phyloP scores from a whole-genome alignment of 176 grass and related monocot species.

The Triticum dicoccoides region DNA sequence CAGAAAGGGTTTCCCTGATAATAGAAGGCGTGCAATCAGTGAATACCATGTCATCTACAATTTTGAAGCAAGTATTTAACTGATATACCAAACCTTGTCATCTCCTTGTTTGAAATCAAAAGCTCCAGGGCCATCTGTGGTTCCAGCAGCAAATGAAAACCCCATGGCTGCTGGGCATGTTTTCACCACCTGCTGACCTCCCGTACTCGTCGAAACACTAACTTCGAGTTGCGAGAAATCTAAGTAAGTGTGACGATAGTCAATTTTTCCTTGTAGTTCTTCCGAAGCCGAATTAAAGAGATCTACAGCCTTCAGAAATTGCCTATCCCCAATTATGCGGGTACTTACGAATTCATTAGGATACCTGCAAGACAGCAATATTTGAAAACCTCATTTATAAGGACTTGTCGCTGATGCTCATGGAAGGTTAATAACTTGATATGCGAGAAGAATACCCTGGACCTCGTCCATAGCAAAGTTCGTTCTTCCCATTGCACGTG shows the following conservation, averaged over 20 bases:
- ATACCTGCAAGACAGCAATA: conserved; percentile 60
- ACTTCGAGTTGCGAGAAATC: conserved; percentile 89
- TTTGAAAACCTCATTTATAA: background rate
- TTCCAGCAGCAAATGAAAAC: conserved; percentile 91
- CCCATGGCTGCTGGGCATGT: conserved; percentile 95
- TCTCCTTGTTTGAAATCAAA: conserved; percentile 96
- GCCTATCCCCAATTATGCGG: conserved; percentile 76
- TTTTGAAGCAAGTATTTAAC: conserved; percentile 25
- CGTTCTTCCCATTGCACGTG: conserved; percentile 96
- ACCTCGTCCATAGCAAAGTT: conserved; percentile 92
- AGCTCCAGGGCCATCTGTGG: conserved; percentile 90
- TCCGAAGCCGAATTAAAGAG: conserved; percentile 82
- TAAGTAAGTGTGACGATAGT: conserved; percentile 75
- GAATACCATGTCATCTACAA: conserved; percentile 12
- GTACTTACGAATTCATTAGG: conserved; percentile 98
- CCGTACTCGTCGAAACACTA: conserved; percentile 45
- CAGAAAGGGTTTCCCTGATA: conserved; percentile 95
- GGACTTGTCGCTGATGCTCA: background rate
- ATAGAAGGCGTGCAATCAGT: conserved; percentile 17
- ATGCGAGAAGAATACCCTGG: conserved; percentile 61
- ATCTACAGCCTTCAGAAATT: conserved; percentile 80
- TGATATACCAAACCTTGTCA: conserved; percentile 51
- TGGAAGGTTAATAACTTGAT: background rate
- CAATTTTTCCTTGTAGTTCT: conserved; percentile 72
- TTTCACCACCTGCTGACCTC: conserved; percentile 49